Evolutionary conservation across 2,329 filamentous ascomycete genomes (phyloP), one percentile per base, ranked within the genome.

Genomic region (Apiospora sp.): DNA sequence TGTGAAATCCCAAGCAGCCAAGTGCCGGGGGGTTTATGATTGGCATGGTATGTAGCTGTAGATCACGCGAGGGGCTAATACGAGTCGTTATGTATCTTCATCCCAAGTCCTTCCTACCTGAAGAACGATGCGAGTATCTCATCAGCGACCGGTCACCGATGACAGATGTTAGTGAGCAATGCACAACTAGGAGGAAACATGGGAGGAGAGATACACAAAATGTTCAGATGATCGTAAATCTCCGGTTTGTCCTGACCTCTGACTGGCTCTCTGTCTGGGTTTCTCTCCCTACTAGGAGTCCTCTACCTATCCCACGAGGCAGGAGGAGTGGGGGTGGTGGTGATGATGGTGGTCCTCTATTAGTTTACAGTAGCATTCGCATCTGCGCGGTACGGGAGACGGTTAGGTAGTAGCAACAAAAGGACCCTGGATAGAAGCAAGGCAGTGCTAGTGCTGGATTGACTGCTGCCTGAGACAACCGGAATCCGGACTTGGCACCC

Each of bases 381-480:
- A 41, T 41, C 10, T 10, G 37, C 37, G 37, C 37, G 37, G 37
- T 10, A 41, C 37, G 37, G 37, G 37, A 41, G 37, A 41, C 19
- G 46, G 10, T 10, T n/a, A 3, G 12, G 54, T n/a, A 64, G 54
- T 13, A 64, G n/a, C 27, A 37, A 41, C 37, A 41, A 41, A 37
- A 22, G 54, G 30, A 64, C 30, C 54, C 54, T 64, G 19, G 30
- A 64, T 14, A 58, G 51, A 37, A 61, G 30, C 54, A 64, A 64
- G 54, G 54, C 58, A 64, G 58, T 64, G 58, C 58, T 41, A 64
- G 58, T 64, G 58, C 58, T 41, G 19, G 58, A 41, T n/a, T 41
- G 19, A 64, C 19, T 64, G 49, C 49, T 24, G 58, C 58, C 58
- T 64, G 58, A 41, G 58, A 64, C 58, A 37, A 22, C 54, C 58